Conservation (phyloP, 768 basidiomycete genomes). For the Phaffia australis region DNA sequence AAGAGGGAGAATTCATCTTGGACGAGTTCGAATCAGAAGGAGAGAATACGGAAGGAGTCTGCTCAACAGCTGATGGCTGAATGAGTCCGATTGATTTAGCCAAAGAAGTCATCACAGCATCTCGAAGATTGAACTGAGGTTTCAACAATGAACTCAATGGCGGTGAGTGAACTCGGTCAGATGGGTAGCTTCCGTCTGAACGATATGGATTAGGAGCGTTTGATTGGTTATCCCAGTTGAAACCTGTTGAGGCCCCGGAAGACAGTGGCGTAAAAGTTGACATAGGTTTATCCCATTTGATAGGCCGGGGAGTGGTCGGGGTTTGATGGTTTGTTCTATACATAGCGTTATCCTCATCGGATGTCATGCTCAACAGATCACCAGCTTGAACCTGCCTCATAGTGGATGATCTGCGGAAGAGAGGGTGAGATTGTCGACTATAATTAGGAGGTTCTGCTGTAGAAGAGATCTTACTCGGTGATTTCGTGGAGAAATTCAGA, state of each 20-base stretch:
- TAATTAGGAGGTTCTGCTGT: not conserved
- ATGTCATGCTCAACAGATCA: slow-evolving; percentile 41
- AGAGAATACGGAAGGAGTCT: slow-evolving; percentile 29
- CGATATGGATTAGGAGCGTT: too few relatives aligned
- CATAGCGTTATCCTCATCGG: slow-evolving; percentile 31
- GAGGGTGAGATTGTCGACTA: slow-evolving; percentile 17
- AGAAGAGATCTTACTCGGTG: slow-evolving; percentile 3
- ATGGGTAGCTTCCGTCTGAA: slow-evolving; percentile 38
- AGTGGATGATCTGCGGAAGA: slow-evolving; percentile 12
- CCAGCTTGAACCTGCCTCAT: slow-evolving; percentile 37
- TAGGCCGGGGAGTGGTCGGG: slow-evolving; percentile 34
- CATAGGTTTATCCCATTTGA: slow-evolving; percentile 42
- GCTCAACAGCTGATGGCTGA: slow-evolving; percentile 51
- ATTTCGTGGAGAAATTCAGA: not conserved
- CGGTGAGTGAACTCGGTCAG: slow-evolving; percentile 37
- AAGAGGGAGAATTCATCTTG: not conserved
- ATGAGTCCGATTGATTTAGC: slow-evolving; percentile 91
- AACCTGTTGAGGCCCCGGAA: too few relatives aligned
- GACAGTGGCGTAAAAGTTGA: slow-evolving; percentile 27
- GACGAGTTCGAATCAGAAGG: slow-evolving; percentile 25
- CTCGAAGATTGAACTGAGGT: slow-evolving; percentile 77
- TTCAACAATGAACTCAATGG: not conserved
- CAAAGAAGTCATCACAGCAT: slow-evolving; percentile 94
- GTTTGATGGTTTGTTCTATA: slow-evolving; percentile 30
- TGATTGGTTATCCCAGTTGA: too few relatives aligned